phyloP scores from a whole-genome alignment of 2,329 filamentous ascomycete species.

The Stachybotrys chartarum region DNA sequence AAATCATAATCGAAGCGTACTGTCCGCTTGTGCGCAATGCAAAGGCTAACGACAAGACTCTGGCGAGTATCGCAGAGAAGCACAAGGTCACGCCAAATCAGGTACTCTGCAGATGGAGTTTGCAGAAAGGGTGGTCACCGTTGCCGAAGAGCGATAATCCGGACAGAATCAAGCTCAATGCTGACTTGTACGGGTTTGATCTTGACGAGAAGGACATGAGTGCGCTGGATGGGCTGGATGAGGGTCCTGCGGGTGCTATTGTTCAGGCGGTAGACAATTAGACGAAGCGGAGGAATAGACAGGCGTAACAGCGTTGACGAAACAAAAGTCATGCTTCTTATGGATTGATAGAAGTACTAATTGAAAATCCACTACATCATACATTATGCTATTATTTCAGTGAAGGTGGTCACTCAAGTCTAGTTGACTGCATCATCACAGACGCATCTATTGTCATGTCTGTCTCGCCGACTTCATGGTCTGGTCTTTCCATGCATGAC shows the following conservation, averaged over 20 bases:
- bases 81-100: constrained; percentile 53
- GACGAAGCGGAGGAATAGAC: neutral
- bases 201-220: constrained; percentile 50
- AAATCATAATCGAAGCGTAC: constrained; percentile 45
- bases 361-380: no score
- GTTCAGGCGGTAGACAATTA: constrained; percentile 11
- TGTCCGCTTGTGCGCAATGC: constrained; percentile 23
- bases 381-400: no score
- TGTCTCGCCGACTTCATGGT: no score
- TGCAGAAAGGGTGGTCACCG: constrained; percentile 62
- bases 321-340: no score
- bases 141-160: constrained; percentile 58
- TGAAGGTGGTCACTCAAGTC: no score
- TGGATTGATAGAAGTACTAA: no score
- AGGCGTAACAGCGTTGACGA: neutral
- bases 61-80: constrained; percentile 49
- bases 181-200: constrained; percentile 52
- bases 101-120: constrained; percentile 57
- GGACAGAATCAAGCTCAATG: constrained; percentile 51
- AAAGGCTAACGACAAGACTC: constrained; percentile 42
- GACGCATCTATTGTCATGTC: no score
- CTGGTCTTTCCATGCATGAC: no score
- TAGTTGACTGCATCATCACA: no score
- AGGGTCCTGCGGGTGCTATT: constrained; percentile 13
- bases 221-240: constrained; percentile 14